phyloP scores from a whole-genome alignment of 2,329 filamentous ascomycete species.

The Aspergillus sp. region DNA sequence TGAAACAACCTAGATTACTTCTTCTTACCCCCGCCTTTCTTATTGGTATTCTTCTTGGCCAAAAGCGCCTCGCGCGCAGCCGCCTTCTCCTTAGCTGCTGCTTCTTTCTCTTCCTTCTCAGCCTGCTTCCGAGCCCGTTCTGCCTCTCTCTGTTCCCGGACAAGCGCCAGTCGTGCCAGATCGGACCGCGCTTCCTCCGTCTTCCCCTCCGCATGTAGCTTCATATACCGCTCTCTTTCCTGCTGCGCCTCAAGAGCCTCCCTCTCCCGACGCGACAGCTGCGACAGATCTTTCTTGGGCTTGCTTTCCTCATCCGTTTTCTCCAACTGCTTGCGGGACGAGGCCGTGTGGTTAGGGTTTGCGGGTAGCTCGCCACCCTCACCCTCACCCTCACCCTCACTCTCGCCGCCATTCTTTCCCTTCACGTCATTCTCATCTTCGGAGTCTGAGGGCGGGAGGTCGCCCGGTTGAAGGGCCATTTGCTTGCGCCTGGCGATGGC shows the following conservation, averaged over 20 bases:
- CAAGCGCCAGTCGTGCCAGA: constrained; percentile 70
- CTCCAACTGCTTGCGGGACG: constrained; percentile 62
- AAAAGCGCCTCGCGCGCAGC: constrained; percentile 32
- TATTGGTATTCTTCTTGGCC: constrained; percentile 31
- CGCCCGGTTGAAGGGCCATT: constrained; percentile 69
- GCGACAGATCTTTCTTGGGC: constrained; percentile 38
- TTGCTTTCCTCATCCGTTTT: constrained; percentile 43
- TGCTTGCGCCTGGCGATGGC: constrained; percentile 71
- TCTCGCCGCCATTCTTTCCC: constrained; percentile 22
- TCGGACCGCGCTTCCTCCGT: constrained; percentile 92
- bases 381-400: constrained; percentile 9
- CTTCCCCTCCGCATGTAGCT: constrained; percentile 89
- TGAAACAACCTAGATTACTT: constrained; percentile 6
- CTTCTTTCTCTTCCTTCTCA: constrained; percentile 51
- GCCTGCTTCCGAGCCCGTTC: constrained; percentile 78
- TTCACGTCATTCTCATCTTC: constrained; percentile 28
- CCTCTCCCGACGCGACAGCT: constrained; percentile 61
- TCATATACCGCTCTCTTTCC: constrained; percentile 83
- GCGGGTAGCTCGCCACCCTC: constrained; percentile 50
- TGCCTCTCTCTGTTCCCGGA: constrained; percentile 77
- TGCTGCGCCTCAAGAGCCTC: constrained; percentile 81
- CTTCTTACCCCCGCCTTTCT: constrained; percentile 18
- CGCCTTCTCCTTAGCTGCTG: constrained; percentile 30
- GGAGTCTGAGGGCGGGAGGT: constrained; percentile 69
- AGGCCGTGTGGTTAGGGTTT: constrained; percentile 78